phyloP scores from a whole-genome alignment of 768 basidiomycete species.

The Mycena vulgaris region DNA sequence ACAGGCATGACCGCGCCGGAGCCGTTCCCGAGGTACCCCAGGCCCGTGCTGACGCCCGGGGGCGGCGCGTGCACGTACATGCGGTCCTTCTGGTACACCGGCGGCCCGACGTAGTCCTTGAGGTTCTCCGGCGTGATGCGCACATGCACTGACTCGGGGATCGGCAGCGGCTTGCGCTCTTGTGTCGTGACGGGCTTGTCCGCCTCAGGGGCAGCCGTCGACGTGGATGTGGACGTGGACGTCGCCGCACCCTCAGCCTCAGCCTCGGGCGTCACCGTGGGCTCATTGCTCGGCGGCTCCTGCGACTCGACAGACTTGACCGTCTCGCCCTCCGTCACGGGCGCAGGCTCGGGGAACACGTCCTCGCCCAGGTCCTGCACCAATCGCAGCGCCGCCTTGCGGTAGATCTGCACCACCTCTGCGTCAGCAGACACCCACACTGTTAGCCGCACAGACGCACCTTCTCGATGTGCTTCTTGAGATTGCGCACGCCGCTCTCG shows the following conservation, averaged over 20 bases:
- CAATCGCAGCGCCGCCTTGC: slow-evolving; percentile 94
- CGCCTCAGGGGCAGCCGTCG: slow-evolving; percentile 44
- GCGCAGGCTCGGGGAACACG: slow-evolving; percentile 76
- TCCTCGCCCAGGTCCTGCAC: slow-evolving; percentile 93
- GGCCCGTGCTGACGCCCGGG: slow-evolving; percentile 93
- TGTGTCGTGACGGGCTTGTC: slow-evolving; percentile 79
- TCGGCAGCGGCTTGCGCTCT: slow-evolving; percentile 83
- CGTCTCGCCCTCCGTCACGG: slow-evolving; percentile 24
- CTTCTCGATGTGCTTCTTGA: slow-evolving; percentile 99
- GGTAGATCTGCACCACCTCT: slow-evolving; percentile 80
- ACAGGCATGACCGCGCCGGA: slow-evolving; percentile 98
- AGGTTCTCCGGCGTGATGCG: slow-evolving; percentile 89
- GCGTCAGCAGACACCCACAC: not conserved
- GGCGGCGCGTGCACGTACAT: slow-evolving; percentile 88
- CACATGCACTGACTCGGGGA: slow-evolving; percentile 86
- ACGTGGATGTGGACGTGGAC: no score
- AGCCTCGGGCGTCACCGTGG: slow-evolving; percentile 33
- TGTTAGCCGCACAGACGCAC: slow-evolving; percentile 54
- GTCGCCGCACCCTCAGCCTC: slow-evolving; percentile 27
- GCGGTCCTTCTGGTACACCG: slow-evolving; percentile 94
- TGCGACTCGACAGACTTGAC: slow-evolving; percentile 66
- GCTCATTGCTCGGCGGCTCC: slow-evolving; percentile 61
- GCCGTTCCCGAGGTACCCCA: slow-evolving; percentile 97
- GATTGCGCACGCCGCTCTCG: slow-evolving; percentile 95
- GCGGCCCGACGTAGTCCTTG: slow-evolving; percentile 97